Percentiles rank a stretch among this genome's conserved stretches.
phyloP scores from a whole-genome alignment of 495 filamentous ascomycete species.

The Aspergillus incahuasiensis region DNA sequence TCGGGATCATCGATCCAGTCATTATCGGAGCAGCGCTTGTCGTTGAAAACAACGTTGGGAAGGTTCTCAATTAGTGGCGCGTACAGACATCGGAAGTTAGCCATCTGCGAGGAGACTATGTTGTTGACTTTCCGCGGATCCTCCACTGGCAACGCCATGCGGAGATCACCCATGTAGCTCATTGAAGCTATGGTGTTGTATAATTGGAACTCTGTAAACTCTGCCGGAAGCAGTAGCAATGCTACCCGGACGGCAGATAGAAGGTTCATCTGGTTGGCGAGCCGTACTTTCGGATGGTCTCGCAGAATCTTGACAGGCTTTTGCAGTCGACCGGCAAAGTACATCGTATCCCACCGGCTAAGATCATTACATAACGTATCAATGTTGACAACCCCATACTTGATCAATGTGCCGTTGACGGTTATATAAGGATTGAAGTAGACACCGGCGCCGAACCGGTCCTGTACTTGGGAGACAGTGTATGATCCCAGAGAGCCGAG shows the following conservation, averaged over 20 bases:
- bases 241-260: slow-evolving; percentile 87
- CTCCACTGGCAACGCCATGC: slow-evolving; percentile 83
- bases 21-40: slow-evolving; percentile 53
- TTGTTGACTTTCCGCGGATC: slow-evolving; percentile 90
- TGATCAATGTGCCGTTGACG: slow-evolving; percentile 93
- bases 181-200: slow-evolving; percentile 87
- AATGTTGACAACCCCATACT: slow-evolving; percentile 94
- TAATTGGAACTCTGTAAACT: slow-evolving; percentile 81
- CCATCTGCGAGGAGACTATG: slow-evolving; percentile 85
- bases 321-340: slow-evolving; percentile 88
- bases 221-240: slow-evolving; percentile 73
- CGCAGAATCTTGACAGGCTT: slow-evolving; percentile 97
- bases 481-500: slow-evolving; percentile 82
- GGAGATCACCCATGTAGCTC: slow-evolving; percentile 89
- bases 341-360: slow-evolving; percentile 84
- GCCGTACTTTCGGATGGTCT: slow-evolving; percentile 82
- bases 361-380: slow-evolving; percentile 83
- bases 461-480: slow-evolving; percentile 76
- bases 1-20: slow-evolving; percentile 65
- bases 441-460: slow-evolving; percentile 83
- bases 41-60: slow-evolving; percentile 80
- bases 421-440: slow-evolving; percentile 97
- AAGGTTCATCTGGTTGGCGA: slow-evolving; percentile 93
- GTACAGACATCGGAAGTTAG: slow-evolving; percentile 87
- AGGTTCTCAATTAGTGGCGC: slow-evolving; percentile 81